Evolutionary conservation across 2,329 filamentous ascomycete genomes (phyloP), one percentile per base, ranked within the genome.

Genomic region (Beauveria bassiana): DNA sequence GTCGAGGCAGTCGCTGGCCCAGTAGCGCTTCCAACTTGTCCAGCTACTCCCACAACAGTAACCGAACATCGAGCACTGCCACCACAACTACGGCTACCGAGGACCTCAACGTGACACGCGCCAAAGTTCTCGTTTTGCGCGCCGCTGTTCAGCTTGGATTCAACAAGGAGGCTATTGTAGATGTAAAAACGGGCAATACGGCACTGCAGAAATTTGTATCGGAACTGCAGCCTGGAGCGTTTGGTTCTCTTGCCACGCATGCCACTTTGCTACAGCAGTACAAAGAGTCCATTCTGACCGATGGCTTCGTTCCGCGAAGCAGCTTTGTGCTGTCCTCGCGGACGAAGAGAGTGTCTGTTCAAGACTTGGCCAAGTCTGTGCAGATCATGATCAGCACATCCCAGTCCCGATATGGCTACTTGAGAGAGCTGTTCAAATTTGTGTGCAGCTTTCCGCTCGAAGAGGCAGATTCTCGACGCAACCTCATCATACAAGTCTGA

Each of bases 101-200:
- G 73, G 91, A 96, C 67, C 78, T 85, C 18, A 91, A 95, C 67
- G 81, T 96, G 42, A 83, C 85, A 12, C 86, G 90, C 14, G 81
- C 96, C 50, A 95, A 93, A 73, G 80, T 87, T 16, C 81, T 97
- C 10, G 86, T 96, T 38, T 79, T 96, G 46, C 92, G 92, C 71
- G 91, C 93, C 1, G 93, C 92, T 26, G 87, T 93, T 77, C 93
- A 93, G 70, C 84, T 89, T 3, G 92, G 92, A 12, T 96, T 89
- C 74, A 82, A 84, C 63, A 87, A 90, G 9, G 81, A 85, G 22
- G 70, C 76, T 2, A 76, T 79, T 14, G 69, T 74, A 12, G 73
- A 77, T 9, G 75, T 77, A 38, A 79, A 74, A 66, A 73, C 73
- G 54, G 79, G 74, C 66, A 78, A 79, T 3, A 75, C 78, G 14